These are phyloP conservation scores for Rhizopus stolonifer DNA, from an alignment of 371 early-diverging fungal genomes.

Conservation along the genomic window DNA sequence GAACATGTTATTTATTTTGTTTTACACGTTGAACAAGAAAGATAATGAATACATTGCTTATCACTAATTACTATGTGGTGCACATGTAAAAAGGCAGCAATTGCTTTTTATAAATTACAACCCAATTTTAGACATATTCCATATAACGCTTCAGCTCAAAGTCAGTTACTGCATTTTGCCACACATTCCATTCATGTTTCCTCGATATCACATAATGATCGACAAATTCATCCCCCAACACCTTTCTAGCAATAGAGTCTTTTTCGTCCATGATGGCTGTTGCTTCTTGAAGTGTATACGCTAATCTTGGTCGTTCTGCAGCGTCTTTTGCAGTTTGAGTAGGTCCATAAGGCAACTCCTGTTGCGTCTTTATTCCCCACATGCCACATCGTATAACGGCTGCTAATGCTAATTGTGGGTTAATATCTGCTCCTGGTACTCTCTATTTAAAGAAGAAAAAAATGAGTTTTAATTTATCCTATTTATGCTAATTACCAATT, in stretches of 20 bases:
- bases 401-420: slow-evolving; percentile 75
- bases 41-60: too few species aligned
- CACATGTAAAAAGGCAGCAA: too few species aligned
- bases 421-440: slow-evolving; percentile 83
- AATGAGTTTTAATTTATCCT: neutral
- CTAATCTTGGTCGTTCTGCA: slow-evolving; percentile 41
- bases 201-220: slow-evolving; percentile 75
- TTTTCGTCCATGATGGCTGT: slow-evolving; percentile 59
- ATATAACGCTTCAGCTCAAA: slow-evolving; percentile 78
- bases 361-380: slow-evolving; percentile 69
- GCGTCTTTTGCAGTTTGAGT: slow-evolving; percentile 17
- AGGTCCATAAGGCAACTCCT: slow-evolving; percentile 50
- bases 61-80: too few species aligned
- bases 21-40: too few species aligned
- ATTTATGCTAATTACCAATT: slow-evolving; percentile 48
- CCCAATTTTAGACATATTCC: slow-evolving; percentile 59
- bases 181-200: slow-evolving; percentile 71
- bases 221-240: slow-evolving; percentile 78
- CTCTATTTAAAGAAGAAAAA: slow-evolving; percentile 38
- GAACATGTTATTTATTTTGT: too few species aligned
- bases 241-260: slow-evolving; percentile 69
- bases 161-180: slow-evolving; percentile 75
- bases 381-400: slow-evolving; percentile 74
- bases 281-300: slow-evolving; percentile 71
- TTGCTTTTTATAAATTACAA: too few species aligned